Evolutionary conservation across 345 rosid species (phyloP).

Genomic region (Conringia planisiliqua): DNA sequence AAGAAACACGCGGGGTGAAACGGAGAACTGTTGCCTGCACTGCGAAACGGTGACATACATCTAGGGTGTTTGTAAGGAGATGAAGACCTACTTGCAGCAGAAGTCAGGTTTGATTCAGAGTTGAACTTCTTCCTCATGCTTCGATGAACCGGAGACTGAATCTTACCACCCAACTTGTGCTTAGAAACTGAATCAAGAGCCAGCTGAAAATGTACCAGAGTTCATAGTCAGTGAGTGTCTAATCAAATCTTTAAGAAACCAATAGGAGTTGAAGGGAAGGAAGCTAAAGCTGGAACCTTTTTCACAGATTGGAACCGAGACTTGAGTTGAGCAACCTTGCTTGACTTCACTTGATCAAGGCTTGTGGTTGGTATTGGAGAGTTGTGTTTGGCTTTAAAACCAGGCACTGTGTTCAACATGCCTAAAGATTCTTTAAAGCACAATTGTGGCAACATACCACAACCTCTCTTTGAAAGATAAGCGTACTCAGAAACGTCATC

Average conservation of each 20-base stretch:
- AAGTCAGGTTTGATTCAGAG: constrained; percentile 39
- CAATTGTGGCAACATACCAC: constrained; percentile 69
- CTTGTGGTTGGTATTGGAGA: constrained; percentile 35
- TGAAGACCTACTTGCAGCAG: constrained; percentile 41
- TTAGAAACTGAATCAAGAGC: constrained; percentile 39
- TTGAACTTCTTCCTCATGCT: constrained; percentile 37
- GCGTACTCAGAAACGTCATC: constrained; percentile 38
- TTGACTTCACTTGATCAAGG: constrained; percentile 34
- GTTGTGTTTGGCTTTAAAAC: constrained; percentile 45
- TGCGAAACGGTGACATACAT: constrained; percentile 51
- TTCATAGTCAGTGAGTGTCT: not conserved
- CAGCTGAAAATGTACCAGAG: constrained; percentile 42
- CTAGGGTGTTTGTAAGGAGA: constrained; percentile 57
- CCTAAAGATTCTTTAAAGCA: constrained; percentile 58
- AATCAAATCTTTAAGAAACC: not conserved
- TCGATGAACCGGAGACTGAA: constrained; percentile 42
- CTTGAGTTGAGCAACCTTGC: constrained; percentile 43
- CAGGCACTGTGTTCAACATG: constrained; percentile 61
- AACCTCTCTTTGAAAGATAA: constrained; percentile 54
- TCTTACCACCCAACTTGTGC: constrained; percentile 36
- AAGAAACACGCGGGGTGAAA: constrained; percentile 44
- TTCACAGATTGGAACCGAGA: constrained; percentile 43
- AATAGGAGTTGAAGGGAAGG: not conserved
- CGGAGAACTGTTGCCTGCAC: constrained; percentile 49
- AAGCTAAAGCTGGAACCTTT: constrained; percentile 43